Percentiles rank a stretch among this genome's conserved stretches.
Conservation (phyloP, 2,329 filamentous ascomycete species). For the Arthrobotrys pseudoclavata region DNA sequence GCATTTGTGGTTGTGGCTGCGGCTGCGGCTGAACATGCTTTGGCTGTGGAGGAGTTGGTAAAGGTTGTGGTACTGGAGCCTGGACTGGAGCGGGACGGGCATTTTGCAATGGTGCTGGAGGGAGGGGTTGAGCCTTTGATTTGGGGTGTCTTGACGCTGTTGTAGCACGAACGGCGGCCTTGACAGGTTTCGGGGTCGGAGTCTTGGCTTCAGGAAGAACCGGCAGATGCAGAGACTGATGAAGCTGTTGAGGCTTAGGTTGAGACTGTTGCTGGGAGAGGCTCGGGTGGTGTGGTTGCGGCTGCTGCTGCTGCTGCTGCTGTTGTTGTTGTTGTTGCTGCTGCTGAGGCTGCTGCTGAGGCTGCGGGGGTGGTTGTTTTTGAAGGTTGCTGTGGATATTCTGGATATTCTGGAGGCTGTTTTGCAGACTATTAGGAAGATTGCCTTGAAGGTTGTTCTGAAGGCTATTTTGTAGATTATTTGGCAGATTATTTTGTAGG, state of each 20-base stretch:
- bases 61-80: constrained; percentile 50
- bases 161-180: constrained; percentile 40
- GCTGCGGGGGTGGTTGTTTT: constrained; percentile 17
- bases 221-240: constrained; percentile 50
- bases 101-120: constrained; percentile 28
- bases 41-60: constrained; percentile 59
- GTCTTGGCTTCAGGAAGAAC: constrained; percentile 50
- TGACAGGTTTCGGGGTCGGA: constrained; percentile 40
- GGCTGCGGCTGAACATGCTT: constrained; percentile 60
- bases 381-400: constrained; percentile 19
- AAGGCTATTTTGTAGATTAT: constrained; percentile 34
- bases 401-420: constrained; percentile 26
- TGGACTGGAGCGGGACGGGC: constrained; percentile 39
- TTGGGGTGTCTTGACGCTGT: constrained; percentile 42
- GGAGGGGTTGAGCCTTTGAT: constrained; percentile 42
- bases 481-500: constrained; percentile 18
- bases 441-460: constrained; percentile 41
- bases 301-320: constrained; percentile 31
- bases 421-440: constrained; percentile 42
- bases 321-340: constrained; percentile 27
- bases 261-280: constrained; percentile 42
- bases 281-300: constrained; percentile 39
- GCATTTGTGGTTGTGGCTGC: constrained; percentile 62
- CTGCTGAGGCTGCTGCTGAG: constrained; percentile 37
- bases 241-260: constrained; percentile 48